These are phyloP conservation scores for Fusarium buxicola DNA, from an alignment of 2,329 filamentous ascomycete species.

Conservation along the genomic window DNA sequence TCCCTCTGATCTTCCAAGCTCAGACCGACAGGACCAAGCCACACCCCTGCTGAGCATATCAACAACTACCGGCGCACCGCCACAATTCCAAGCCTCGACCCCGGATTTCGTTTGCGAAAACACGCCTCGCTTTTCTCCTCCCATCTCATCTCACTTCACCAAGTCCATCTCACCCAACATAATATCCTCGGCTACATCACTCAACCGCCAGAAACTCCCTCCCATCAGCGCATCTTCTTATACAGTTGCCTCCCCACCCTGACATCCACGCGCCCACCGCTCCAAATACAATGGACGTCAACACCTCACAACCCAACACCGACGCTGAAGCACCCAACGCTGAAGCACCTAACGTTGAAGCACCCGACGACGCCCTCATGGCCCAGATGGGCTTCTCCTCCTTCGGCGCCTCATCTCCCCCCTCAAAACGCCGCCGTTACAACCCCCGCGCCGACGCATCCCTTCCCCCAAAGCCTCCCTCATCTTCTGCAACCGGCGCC, in stretches of 20 bases:
- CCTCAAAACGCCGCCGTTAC: constrained; percentile 75
- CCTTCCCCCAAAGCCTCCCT: constrained; percentile 43
- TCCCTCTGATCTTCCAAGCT: neutral
- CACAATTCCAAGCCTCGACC: constrained; percentile 37
- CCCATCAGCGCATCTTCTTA: neutral
- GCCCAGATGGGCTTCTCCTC: constrained; percentile 79
- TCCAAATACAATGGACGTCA: constrained; percentile 13
- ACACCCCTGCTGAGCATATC: constrained; percentile 27
- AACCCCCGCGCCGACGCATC: constrained; percentile 65
- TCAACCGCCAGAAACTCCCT: neutral
- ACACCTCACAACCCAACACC: constrained; percentile 3
- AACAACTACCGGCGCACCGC: constrained; percentile 34
- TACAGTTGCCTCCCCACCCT: neutral
- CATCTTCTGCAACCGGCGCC: constrained; percentile 46
- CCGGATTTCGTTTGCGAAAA: constrained; percentile 41
- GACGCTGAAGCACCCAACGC: constrained; percentile 11
- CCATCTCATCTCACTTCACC: constrained; percentile 27
- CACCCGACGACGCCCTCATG: constrained; percentile 61
- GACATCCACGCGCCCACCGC: neutral
- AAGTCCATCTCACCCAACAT: constrained; percentile 13
- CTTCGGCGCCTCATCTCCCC: constrained; percentile 69
- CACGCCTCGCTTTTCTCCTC: constrained; percentile 30
- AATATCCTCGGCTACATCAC: constrained; percentile 14
- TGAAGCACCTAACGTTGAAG: constrained; percentile 20
- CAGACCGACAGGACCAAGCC: constrained; percentile 4